Evolutionary conservation across 1,284 basidiomycete genomes (phyloP).

Genomic region (Pholiota adiposa): DNA sequence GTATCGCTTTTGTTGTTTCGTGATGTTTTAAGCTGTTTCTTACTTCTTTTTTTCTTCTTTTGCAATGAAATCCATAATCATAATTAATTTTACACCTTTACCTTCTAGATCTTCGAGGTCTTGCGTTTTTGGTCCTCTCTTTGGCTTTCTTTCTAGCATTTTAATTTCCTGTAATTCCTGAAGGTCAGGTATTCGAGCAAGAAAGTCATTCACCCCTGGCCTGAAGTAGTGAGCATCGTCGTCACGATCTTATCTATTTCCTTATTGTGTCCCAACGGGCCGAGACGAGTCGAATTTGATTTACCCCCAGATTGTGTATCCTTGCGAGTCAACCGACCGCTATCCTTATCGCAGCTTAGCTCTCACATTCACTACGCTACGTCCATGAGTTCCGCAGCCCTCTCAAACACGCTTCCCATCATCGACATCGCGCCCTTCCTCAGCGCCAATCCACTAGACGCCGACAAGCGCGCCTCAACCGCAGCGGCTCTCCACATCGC

Average conservation of each 20-base stretch:
- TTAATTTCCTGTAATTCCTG: too few relatives aligned
- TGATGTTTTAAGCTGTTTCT: background rate
- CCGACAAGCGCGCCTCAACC: conserved; percentile 44
- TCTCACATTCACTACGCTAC: background rate
- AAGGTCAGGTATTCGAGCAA: too few relatives aligned
- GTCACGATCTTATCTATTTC: background rate
- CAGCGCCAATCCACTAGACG: conserved; percentile 34
- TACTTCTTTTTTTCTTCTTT: background rate
- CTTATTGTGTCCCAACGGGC: background rate
- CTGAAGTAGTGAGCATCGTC: background rate
- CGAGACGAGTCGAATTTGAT: background rate
- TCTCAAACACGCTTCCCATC: conserved; percentile 46
- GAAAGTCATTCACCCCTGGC: background rate
- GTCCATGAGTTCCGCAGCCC: conserved; percentile 11
- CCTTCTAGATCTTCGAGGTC: background rate
- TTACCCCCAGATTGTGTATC: background rate
- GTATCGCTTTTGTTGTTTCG: conserved; percentile 7
- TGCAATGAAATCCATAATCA: conserved; percentile 1
- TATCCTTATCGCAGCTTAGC: background rate
- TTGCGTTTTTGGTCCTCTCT: background rate
- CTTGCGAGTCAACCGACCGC: background rate
- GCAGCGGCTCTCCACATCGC: conserved; percentile 72
- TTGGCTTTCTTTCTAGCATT: background rate
- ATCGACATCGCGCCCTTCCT: conserved; percentile 63
- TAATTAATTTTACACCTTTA: conserved; percentile 6